These are phyloP conservation scores for Myxozyma nipponensis DNA, from an alignment of 805 yeast species.

Conservation along the genomic window DNA sequence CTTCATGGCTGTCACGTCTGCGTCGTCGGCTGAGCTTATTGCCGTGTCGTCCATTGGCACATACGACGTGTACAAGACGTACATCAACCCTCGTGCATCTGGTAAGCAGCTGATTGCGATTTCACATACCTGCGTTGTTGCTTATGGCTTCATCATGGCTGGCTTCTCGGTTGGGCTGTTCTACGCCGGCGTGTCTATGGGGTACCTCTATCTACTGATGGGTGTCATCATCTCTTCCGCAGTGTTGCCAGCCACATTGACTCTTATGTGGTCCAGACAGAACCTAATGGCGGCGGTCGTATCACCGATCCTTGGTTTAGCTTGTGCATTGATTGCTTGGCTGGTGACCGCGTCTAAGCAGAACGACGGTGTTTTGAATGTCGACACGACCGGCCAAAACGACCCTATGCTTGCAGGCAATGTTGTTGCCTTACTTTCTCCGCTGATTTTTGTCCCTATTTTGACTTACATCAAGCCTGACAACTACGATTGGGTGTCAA, in stretches of 20 bases:
- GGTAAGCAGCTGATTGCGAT: slow-evolving; percentile 63
- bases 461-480: slow-evolving; percentile 48
- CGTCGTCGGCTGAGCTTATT: slow-evolving; percentile 80
- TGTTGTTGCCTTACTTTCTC: slow-evolving; percentile 52
- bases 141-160: slow-evolving; percentile 58
- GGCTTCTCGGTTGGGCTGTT: slow-evolving; percentile 74
- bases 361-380: slow-evolving; percentile 38
- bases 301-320: slow-evolving; percentile 77
- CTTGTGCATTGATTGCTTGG: slow-evolving; percentile 71
- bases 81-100: slow-evolving; percentile 67
- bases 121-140: slow-evolving; percentile 60
- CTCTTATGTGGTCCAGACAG: slow-evolving; percentile 54
- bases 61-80: slow-evolving; percentile 73
- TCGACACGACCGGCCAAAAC: slow-evolving; percentile 70
- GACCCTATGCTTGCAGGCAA: slow-evolving; percentile 75
- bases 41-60: slow-evolving; percentile 77
- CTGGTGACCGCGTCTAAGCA: slow-evolving; percentile 57
- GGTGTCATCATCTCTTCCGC: slow-evolving; percentile 60
- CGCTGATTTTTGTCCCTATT: slow-evolving; percentile 46
- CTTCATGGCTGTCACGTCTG: slow-evolving; percentile 84
- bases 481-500: slow-evolving; percentile 50
- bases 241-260: slow-evolving; percentile 46
- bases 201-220: slow-evolving; percentile 77
- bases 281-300: slow-evolving; percentile 59
- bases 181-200: slow-evolving; percentile 80